Percentiles rank a stretch among this genome's conserved stretches.
Conservation (phyloP, 208 protist species). For the Leishmania lainsoni region DNA sequence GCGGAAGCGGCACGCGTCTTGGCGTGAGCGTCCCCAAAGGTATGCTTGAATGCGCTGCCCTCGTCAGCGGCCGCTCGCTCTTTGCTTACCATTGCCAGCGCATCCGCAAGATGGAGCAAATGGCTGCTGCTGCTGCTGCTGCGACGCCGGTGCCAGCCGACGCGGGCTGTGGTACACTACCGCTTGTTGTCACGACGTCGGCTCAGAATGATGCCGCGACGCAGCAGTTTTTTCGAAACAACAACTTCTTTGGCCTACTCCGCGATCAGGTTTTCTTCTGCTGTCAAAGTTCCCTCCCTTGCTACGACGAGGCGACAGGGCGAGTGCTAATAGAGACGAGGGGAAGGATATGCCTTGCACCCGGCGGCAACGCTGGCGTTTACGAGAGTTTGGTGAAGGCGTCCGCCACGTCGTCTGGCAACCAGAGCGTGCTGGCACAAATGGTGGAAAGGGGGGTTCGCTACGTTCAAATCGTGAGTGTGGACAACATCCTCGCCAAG, state of each 20-base stretch:
- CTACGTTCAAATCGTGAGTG: conserved; percentile 94
- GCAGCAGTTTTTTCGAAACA: conserved; percentile 88
- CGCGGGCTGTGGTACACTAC: conserved; percentile 29
- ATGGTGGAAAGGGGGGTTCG: conserved; percentile 87
- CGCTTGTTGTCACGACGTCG: conserved; percentile 97
- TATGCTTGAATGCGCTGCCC: conserved; percentile 64
- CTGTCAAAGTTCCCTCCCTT: conserved; percentile 91
- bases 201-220: conserved; percentile 93
- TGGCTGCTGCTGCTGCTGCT: conserved; percentile 51
- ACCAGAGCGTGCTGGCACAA: conserved; percentile 65
- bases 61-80: conserved; percentile 78
- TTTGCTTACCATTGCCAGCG: conserved; percentile 98
- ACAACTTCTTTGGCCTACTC: conserved; percentile 96
- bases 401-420: neutral
- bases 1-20: conserved; percentile 98
- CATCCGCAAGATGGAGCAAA: conserved; percentile 80
- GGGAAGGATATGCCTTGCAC: conserved; percentile 77
- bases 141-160: neutral
- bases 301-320: conserved; percentile 89
- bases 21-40: conserved; percentile 97
- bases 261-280: conserved; percentile 95
- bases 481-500: conserved; percentile 98
- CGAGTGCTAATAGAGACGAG: conserved; percentile 92
- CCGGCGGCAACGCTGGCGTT: conserved; percentile 98
- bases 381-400: conserved; percentile 65